phyloP scores from a whole-genome alignment of 164 flowering plant species.

The Platanus orientalis region DNA sequence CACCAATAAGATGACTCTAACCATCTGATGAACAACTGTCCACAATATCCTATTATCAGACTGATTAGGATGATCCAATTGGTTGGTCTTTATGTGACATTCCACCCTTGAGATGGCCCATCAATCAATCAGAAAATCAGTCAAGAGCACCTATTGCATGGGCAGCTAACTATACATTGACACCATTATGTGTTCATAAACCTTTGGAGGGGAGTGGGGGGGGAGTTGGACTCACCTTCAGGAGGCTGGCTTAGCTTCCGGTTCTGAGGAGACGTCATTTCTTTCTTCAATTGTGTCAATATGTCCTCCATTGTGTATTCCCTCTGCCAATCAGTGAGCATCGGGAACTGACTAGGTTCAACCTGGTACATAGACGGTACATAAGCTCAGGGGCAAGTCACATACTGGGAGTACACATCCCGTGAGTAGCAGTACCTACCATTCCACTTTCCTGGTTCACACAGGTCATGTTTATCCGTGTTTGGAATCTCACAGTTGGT shows the following conservation, averaged over 20 bases:
- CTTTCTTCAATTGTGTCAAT: slow-evolving; percentile 70
- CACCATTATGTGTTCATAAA: background rate
- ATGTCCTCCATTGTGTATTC: slow-evolving; percentile 78
- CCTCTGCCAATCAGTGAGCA: slow-evolving; percentile 74
- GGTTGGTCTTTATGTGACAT: background rate
- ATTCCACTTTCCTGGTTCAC: slow-evolving; percentile 76
- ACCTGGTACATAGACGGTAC: slow-evolving; percentile 38
- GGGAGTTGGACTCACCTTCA: slow-evolving; percentile 43
- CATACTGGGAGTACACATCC: background rate
- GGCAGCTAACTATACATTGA: background rate
- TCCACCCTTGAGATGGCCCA: background rate
- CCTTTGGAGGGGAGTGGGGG: too few species aligned
- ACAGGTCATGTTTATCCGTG: slow-evolving; percentile 74
- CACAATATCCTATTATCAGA: background rate
- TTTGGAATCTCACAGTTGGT: slow-evolving; percentile 67
- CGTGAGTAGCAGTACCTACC: slow-evolving; percentile 34
- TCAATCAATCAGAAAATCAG: background rate
- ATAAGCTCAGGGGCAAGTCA: slow-evolving; percentile 5
- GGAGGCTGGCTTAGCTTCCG: slow-evolving; percentile 76
- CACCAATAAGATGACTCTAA: background rate
- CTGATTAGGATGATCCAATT: background rate
- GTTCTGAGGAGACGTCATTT: slow-evolving; percentile 76
- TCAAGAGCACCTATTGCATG: too few species aligned
- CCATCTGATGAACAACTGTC: too few species aligned
- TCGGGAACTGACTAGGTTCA: slow-evolving; percentile 64